Conservation (phyloP, 371 early-diverging fungal genomes). For the Funneliformis caledonium region DNA sequence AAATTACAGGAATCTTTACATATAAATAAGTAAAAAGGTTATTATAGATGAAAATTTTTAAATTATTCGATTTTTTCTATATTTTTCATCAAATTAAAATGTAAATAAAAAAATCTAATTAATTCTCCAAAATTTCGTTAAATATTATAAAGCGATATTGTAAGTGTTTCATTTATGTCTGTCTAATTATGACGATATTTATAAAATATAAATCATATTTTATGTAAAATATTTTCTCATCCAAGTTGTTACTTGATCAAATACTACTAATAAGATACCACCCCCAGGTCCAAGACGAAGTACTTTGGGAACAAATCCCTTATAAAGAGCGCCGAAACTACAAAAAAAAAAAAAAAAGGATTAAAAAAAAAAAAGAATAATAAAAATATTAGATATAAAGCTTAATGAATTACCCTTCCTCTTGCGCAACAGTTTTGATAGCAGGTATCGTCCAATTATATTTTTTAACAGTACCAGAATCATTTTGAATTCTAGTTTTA, state of each 20-base stretch:
- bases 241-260: slow-evolving; percentile 84
- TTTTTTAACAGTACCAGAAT: slow-evolving; percentile 65
- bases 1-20: too few relatives aligned
- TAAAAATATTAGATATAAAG: too few relatives aligned
- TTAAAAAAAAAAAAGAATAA: not conserved
- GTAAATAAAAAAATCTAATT: too few relatives aligned
- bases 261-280: slow-evolving; percentile 91
- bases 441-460: slow-evolving; percentile 92
- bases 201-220: not conserved
- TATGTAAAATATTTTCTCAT: slow-evolving; percentile 72
- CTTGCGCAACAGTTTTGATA: slow-evolving; percentile 81
- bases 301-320: slow-evolving; percentile 97
- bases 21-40: too few relatives aligned
- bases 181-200: not conserved
- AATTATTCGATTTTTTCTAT: too few relatives aligned
- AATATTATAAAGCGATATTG: too few relatives aligned
- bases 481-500: slow-evolving; percentile 95
- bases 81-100: too few relatives aligned
- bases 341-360: not conserved
- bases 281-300: slow-evolving; percentile 95
- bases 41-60: too few relatives aligned
- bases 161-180: too few relatives aligned
- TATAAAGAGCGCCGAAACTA: slow-evolving; percentile 86
- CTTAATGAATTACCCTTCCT: slow-evolving; percentile 77
- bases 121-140: too few relatives aligned